Evolutionary conservation across 2,329 filamentous ascomycete species (phyloP), one percentile per base, ranked within the genome.

Genomic region (Pseudogymnoascus sp.): DNA sequence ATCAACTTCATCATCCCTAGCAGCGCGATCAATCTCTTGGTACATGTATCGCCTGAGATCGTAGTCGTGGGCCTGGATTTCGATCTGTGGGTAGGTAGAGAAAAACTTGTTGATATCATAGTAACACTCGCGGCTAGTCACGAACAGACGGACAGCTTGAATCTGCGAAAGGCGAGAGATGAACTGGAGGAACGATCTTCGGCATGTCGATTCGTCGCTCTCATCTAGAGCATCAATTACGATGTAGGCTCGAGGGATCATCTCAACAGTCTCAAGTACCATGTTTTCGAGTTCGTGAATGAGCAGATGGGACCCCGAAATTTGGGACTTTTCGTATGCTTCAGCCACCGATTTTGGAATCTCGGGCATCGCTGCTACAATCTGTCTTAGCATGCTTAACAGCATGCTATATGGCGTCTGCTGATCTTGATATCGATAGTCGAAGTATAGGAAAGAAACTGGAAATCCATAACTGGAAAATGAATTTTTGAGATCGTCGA

Each of bases 381-480:
- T 61, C 62, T 73, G 72, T 31, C 69, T 65, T 5, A 71, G 64
- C 13, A 73, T 58, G 29, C 65, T 66, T 39, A 67, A 64, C 27
- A 68, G 62, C 10, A 72, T 63, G 8, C 66, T 63, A 8, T 62
- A 59, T 1, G 65, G 60, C 27, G 61, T 64, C 40, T 70, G 70
- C 13, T 64, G 58, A 15, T 68, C 62, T 27, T 67, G 67, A 36
- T 73, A 70, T 18, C 66, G 68, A 61, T 71, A 70, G 63, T 72
- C 70, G 61, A 69, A 72, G 63, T 73, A 73, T 37, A 69, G 68
- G 61, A 66, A 69, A 8, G 66, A 66, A n/a, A 73, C 9, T 60
- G 62, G 37, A 60, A 59, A 33, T 21, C 39, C 39, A 25, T 42
- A 8, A 42, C 15, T 42, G 6, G 18, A 10, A 42, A 42, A 42